A percentile compares a stretch with the other conserved stretches of the same genome.
Conservation (phyloP, 768 basidiomycete genomes). For the Xerocomellus chrysenteron region DNA sequence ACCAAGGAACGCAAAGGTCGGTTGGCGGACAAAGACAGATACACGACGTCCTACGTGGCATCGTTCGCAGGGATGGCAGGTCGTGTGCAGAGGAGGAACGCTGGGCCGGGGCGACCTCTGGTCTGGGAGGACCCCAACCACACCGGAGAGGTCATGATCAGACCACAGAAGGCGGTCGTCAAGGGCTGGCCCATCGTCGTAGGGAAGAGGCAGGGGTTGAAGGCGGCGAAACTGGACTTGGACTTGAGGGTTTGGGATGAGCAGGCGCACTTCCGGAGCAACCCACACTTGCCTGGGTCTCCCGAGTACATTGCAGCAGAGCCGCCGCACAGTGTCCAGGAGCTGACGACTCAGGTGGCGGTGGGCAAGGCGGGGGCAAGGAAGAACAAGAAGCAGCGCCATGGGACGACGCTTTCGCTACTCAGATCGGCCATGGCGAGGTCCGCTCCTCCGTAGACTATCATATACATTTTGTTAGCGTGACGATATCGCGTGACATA, state of each 20-base stretch:
- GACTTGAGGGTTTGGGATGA: slow-evolving; percentile 31
- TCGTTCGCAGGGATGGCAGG: slow-evolving; percentile 34
- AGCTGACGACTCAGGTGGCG: slow-evolving; percentile 15
- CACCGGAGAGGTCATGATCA: slow-evolving; percentile 32
- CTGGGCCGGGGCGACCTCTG: slow-evolving; percentile 17
- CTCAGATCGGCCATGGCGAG: slow-evolving; percentile 23
- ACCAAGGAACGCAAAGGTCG: slow-evolving; percentile 59
- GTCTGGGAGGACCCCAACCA: slow-evolving; percentile 31
- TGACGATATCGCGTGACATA: slow-evolving; percentile 30
- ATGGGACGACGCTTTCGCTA: slow-evolving; percentile 8
- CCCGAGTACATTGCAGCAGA: slow-evolving; percentile 43
- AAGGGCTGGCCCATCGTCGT: slow-evolving; percentile 44
- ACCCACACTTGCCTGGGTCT: slow-evolving; percentile 51
- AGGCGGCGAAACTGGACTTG: slow-evolving; percentile 35
- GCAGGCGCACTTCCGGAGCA: slow-evolving; percentile 36
- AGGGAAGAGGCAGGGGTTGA: slow-evolving; percentile 41
- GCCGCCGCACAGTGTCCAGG: slow-evolving; percentile 20
- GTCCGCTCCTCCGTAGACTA: background rate
- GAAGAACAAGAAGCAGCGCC: background rate
- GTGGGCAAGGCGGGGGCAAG: slow-evolving; percentile 3
- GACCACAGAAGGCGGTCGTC: slow-evolving; percentile 32
- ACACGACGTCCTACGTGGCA: slow-evolving; percentile 22
- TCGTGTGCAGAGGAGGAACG: slow-evolving; percentile 17
- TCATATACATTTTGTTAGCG: background rate
- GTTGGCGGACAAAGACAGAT: slow-evolving; percentile 39